These are phyloP conservation scores for Wallacemonas collosoma DNA, from an alignment of 208 protist genomes.

Conservation along the genomic window DNA sequence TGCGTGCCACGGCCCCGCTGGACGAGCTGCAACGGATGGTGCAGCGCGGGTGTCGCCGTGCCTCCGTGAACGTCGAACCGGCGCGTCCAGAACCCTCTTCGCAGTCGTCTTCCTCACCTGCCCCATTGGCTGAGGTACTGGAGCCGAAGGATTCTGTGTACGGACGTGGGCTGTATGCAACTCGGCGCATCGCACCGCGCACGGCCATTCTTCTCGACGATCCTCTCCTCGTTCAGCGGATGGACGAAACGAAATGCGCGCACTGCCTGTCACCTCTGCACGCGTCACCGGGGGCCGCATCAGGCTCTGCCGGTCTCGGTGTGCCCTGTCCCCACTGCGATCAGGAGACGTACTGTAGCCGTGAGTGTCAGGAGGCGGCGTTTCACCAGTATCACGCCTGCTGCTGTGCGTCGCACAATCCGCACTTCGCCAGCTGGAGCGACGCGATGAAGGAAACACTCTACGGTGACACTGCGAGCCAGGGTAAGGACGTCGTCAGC, in stretches of 20 bases:
- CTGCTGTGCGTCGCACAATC: constrained; percentile 67
- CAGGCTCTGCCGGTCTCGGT: constrained; percentile 14
- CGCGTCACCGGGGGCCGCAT: not conserved
- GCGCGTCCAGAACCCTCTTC: not conserved
- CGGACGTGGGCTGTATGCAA: constrained; percentile 77
- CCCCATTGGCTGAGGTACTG: constrained; percentile 54
- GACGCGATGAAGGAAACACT: constrained; percentile 53
- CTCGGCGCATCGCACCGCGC: constrained; percentile 38
- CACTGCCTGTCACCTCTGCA: constrained; percentile 65
- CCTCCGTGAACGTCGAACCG: not conserved
- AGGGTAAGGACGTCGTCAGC: constrained; percentile 11
- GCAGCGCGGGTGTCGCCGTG: constrained; percentile 22
- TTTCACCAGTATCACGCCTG: constrained; percentile 77
- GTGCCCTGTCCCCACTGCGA: constrained; percentile 58
- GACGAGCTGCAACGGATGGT: constrained; percentile 30
- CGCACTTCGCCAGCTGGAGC: constrained; percentile 51
- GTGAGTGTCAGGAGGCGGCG: constrained; percentile 65
- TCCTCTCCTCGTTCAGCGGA: constrained; percentile 62
- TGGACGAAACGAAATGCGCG: constrained; percentile 53
- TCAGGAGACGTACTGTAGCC: constrained; percentile 74
- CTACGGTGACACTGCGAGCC: constrained; percentile 11
- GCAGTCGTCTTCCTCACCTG: not conserved
- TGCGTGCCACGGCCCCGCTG: constrained; percentile 20
- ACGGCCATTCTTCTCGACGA: constrained; percentile 57
- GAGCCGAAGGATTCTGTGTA: constrained; percentile 53